These are phyloP conservation scores for Wickerhamiella galacta DNA, from an alignment of 805 yeast species.

Conservation along the genomic window DNA sequence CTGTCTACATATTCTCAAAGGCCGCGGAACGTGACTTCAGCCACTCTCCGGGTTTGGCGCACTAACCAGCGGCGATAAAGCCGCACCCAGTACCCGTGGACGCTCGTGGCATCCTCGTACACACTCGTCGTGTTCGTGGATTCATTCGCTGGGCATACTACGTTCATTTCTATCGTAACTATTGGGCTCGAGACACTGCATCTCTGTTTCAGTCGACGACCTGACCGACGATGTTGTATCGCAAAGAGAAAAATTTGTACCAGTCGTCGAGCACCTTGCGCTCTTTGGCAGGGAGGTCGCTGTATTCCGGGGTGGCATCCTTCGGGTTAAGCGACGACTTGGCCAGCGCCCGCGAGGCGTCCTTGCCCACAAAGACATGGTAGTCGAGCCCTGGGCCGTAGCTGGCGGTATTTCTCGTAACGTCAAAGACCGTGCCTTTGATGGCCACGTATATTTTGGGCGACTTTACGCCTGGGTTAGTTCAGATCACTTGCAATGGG, in stretches of 20 bases:
- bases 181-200: background rate
- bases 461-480: slow-evolving; percentile 23
- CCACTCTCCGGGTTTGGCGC: too few species aligned
- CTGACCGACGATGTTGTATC: slow-evolving; percentile 32
- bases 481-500: background rate
- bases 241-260: slow-evolving; percentile 44
- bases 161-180: too few species aligned
- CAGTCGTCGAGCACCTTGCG: slow-evolving; percentile 51
- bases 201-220: slow-evolving; percentile 3
- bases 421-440: slow-evolving; percentile 67
- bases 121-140: too few species aligned
- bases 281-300: slow-evolving; percentile 41
- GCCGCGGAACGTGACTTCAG: too few species aligned
- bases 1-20: too few species aligned
- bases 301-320: slow-evolving; percentile 28
- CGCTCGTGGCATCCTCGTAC: too few species aligned
- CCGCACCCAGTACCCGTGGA: too few species aligned
- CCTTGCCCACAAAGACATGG: slow-evolving; percentile 56
- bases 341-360: slow-evolving; percentile 62
- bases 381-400: slow-evolving; percentile 70
- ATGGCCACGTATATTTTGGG: slow-evolving; percentile 52
- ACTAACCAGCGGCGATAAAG: too few species aligned
- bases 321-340: slow-evolving; percentile 41
- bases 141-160: too few species aligned
- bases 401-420: slow-evolving; percentile 41